Conservation (phyloP, 2,329 filamentous ascomycete genomes). For the Colletotrichum karsti region DNA sequence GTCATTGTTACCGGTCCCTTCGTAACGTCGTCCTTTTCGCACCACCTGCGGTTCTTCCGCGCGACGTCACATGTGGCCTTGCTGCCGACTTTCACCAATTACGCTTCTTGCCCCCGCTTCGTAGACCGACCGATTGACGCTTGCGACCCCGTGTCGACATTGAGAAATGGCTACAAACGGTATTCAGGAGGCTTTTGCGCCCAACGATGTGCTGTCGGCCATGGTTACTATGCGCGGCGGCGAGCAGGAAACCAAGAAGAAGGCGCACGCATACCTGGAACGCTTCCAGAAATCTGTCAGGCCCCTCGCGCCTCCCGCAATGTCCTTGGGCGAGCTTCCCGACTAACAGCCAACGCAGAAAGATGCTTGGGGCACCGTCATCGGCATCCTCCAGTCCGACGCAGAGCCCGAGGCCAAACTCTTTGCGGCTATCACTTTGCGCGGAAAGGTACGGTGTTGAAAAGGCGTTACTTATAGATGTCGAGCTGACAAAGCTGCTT, state of each 20-base stretch:
- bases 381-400: constrained; percentile 85
- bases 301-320: constrained; percentile 37
- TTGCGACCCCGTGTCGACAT: background rate
- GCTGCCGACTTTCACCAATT: constrained; percentile 5
- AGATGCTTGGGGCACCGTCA: constrained; percentile 89
- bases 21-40: background rate
- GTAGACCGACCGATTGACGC: background rate
- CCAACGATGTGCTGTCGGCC: constrained; percentile 80
- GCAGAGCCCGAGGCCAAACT: constrained; percentile 86
- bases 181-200: constrained; percentile 77
- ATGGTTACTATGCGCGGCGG: constrained; percentile 92
- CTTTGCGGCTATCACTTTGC: constrained; percentile 95
- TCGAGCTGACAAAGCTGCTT: constrained; percentile 11
- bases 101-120: background rate
- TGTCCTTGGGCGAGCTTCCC: background rate
- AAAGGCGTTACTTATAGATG: constrained; percentile 15
- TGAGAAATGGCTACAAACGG: constrained; percentile 72
- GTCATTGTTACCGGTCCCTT: background rate
- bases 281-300: constrained; percentile 97
- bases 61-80: constrained; percentile 11
- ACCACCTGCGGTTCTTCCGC: background rate
- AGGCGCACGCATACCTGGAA: constrained; percentile 90
- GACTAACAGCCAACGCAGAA: constrained; percentile 60
- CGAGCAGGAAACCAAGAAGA: constrained; percentile 83
- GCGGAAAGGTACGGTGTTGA: constrained; percentile 82